Evolutionary conservation across 495 filamentous ascomycete species (phyloP).

Genomic region (Xylaria acuta): DNA sequence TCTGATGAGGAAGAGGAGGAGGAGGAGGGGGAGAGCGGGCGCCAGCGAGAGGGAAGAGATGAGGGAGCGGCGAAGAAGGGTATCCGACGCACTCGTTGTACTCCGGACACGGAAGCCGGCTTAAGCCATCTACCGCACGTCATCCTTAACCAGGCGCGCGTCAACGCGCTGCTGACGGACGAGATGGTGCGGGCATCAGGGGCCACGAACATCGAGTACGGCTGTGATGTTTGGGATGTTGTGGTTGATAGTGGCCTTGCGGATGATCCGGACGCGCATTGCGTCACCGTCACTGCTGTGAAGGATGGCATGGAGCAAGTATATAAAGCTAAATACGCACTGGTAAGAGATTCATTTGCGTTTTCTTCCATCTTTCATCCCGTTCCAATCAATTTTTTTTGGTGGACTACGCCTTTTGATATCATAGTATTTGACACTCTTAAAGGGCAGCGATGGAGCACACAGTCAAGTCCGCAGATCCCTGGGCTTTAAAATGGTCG

Average conservation of each 20-base stretch:
- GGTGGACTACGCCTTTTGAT: neutral
- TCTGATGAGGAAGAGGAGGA: constrained; percentile 26
- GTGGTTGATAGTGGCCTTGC: constrained; percentile 54
- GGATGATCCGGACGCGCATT: constrained; percentile 53
- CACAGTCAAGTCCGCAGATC: constrained; percentile 71
- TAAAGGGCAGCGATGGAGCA: constrained; percentile 77
- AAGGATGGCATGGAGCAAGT: constrained; percentile 58
- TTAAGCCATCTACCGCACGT: constrained; percentile 74
- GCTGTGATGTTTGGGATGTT: constrained; percentile 61
- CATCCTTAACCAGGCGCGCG: constrained; percentile 77
- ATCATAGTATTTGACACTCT: constrained; percentile 12
- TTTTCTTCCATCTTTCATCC: neutral
- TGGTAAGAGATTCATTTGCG: constrained; percentile 54
- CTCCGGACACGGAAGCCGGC: constrained; percentile 67
- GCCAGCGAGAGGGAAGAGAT: neutral
- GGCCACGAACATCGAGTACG: constrained; percentile 64
- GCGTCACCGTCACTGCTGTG: constrained; percentile 60
- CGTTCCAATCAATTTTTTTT: constrained; percentile 12
- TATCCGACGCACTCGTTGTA: constrained; percentile 60
- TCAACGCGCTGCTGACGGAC: constrained; percentile 68
- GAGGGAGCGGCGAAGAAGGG: constrained; percentile 41
- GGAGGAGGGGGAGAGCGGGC: neutral
- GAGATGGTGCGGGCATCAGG: constrained; percentile 52
- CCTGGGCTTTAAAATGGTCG: constrained; percentile 73
- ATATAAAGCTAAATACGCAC: constrained; percentile 70